phyloP scores from a whole-genome alignment of 371 early-diverging fungal species.

The Haplosporangium sp. region DNA sequence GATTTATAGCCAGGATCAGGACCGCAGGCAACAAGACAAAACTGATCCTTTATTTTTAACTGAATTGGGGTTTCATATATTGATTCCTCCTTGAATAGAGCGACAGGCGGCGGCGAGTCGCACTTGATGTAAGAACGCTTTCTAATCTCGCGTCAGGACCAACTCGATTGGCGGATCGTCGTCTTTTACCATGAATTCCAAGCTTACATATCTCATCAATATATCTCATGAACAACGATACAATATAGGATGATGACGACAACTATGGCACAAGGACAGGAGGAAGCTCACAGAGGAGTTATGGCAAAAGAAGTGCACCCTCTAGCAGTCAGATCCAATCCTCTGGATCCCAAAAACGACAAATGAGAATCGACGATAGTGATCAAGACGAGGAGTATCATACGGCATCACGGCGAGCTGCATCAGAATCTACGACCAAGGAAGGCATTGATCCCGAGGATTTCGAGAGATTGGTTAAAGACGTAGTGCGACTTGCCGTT shows the following conservation, averaged over 20 bases:
- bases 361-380: conserved; percentile 31
- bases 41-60: too few species aligned
- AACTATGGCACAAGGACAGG: conserved; percentile 18
- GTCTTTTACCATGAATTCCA: neutral
- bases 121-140: conserved; percentile 18
- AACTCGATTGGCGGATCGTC: neutral
- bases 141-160: neutral
- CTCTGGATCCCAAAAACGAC: conserved; percentile 45
- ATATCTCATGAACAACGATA: neutral
- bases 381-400: conserved; percentile 21
- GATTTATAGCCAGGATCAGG: too few species aligned
- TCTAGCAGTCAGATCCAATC: conserved; percentile 13
- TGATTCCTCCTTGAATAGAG: conserved; percentile 2
- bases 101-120: conserved; percentile 28
- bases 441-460: conserved; percentile 54
- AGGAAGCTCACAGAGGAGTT: conserved; percentile 16
- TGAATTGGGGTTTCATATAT: neutral
- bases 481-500: conserved; percentile 70
- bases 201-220: neutral
- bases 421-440: neutral
- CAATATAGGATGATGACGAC: conserved; percentile 27
- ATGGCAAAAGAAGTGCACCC: conserved; percentile 29
- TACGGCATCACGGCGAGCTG: neutral
- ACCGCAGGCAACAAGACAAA: too few species aligned
- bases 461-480: conserved; percentile 66